Base-by-base conservation (phyloP, 2,329 filamentous ascomycete genomes). In the Ascochyta viciae-villosae region DNA sequence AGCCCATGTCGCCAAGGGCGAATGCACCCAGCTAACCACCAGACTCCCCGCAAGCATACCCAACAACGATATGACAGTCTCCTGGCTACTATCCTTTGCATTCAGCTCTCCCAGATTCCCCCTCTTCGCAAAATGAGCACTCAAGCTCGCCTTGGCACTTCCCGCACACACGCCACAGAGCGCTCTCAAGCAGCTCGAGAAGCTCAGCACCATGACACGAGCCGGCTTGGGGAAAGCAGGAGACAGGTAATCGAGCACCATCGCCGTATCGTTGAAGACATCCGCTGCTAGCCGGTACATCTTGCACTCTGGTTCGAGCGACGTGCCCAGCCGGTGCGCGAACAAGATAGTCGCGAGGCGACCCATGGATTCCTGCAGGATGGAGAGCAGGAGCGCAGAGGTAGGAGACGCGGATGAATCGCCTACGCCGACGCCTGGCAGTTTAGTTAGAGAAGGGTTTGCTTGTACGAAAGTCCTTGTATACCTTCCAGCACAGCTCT, bases 91-190 rank as follows among this genome's bases (percentile, higher is more conserved):
- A 73, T 98, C 94, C 83, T 96, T 88, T 80, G 94, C 93, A 77
- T 97, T 98, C 53, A 99, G 82, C 75, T 98, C 94, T 1, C 91
- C 94, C 40, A 98, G 78, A 74, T 97, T 98, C 34, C 92, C 91
- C 71, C 87, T 87, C 63, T 83, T 86, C 8, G 94, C 92, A 80
- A 99, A 98, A 77, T 99, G 95, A 10, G 91, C 90, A 71, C 91
- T 95, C 64, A 99, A 78, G 58, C 90, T 93, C 2, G 94, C 94
- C 76, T 98, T 98, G 61, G 91, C 90, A 50, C 91, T 92, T 12
- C 90, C 92, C 0, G 92, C 94, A 0, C 94, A 91, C 5, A 98
- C 92, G 24, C 94, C 95, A 71, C 95, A 98, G 0, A 97, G 78
- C 0, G 86, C 83, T 37, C 87, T 77, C 50, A 90, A 75, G 8